These are phyloP conservation scores for Aureobasidium vineae DNA, from an alignment of 2,329 filamentous ascomycete species.

Conservation along the genomic window DNA sequence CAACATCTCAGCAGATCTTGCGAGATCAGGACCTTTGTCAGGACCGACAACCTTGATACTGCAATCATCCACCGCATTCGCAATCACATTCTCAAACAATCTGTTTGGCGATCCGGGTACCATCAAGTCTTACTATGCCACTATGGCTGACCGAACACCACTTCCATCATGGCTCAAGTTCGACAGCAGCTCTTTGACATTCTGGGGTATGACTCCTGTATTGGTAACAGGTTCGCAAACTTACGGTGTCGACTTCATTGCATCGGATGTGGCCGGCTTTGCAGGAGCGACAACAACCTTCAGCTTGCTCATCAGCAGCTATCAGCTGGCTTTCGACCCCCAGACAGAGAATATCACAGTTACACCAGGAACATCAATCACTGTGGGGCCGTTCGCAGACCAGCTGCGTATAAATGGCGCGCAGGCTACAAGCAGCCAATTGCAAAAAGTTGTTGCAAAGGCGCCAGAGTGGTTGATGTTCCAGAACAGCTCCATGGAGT, in stretches of 20 bases:
- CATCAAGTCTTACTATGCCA: constrained; percentile 70
- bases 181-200: constrained; percentile 60
- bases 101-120: constrained; percentile 58
- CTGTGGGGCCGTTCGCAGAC: constrained; percentile 47
- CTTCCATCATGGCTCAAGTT: constrained; percentile 85
- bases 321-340: constrained; percentile 64
- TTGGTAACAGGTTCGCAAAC: constrained; percentile 66
- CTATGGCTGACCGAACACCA: constrained; percentile 73
- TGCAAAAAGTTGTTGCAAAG: constrained; percentile 2
- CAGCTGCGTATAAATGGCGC: constrained; percentile 60
- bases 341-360: constrained; percentile 58
- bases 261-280: constrained; percentile 77
- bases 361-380: constrained; percentile 53
- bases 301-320: constrained; percentile 67
- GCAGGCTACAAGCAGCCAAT: not conserved
- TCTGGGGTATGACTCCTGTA: constrained; percentile 68
- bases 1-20: constrained; percentile 59
- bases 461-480: constrained; percentile 69
- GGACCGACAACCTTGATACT: constrained; percentile 57
- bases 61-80: constrained; percentile 39
- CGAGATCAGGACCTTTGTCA: constrained; percentile 53
- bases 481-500: constrained; percentile 58
- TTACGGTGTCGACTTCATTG: constrained; percentile 70
- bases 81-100: constrained; percentile 45
- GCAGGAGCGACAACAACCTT: constrained; percentile 65